Percentiles rank a stretch among this genome's conserved stretches.
Conservation (phyloP, 176 grass and related monocot genomes). For the Poa pratensis region DNA sequence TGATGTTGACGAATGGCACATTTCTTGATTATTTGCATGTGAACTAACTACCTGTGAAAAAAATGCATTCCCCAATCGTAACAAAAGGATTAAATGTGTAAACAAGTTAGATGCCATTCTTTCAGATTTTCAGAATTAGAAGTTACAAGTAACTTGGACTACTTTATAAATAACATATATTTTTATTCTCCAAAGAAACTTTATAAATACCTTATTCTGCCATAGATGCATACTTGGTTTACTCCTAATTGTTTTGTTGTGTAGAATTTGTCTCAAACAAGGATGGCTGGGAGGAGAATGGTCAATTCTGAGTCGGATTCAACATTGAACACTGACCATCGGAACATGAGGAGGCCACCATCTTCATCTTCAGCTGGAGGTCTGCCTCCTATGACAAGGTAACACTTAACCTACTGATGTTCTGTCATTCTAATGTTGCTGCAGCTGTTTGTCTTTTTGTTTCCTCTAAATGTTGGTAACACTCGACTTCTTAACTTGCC, state of each 20-base stretch:
- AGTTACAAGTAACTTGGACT: neutral
- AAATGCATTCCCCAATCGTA: neutral
- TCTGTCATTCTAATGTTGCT: neutral
- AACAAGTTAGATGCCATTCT: constrained; percentile 1
- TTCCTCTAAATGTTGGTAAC: constrained; percentile 19
- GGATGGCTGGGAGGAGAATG: constrained; percentile 77
- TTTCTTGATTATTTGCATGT: constrained; percentile 18
- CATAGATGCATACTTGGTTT: neutral
- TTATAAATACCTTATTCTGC: neutral
- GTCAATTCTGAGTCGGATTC: constrained; percentile 63
- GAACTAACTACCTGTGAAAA: constrained; percentile 12
- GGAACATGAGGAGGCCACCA: constrained; percentile 70
- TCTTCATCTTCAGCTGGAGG: constrained; percentile 74
- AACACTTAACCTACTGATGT: constrained; percentile 29
- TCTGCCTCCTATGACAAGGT: constrained; percentile 78
- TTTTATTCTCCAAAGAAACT: neutral
- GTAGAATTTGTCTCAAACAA: constrained; percentile 90
- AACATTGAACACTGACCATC: constrained; percentile 55
- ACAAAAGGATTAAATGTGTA: neutral
- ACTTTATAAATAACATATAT: neutral
- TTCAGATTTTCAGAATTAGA: neutral
- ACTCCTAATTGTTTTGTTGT: constrained; percentile 35
- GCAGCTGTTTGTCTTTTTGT: constrained; percentile 37
- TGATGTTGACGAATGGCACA: neutral
- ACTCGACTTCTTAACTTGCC: constrained; percentile 46